phyloP scores from a whole-genome alignment of 495 filamentous ascomycete genomes.

The Hypoxylon cercidicola region DNA sequence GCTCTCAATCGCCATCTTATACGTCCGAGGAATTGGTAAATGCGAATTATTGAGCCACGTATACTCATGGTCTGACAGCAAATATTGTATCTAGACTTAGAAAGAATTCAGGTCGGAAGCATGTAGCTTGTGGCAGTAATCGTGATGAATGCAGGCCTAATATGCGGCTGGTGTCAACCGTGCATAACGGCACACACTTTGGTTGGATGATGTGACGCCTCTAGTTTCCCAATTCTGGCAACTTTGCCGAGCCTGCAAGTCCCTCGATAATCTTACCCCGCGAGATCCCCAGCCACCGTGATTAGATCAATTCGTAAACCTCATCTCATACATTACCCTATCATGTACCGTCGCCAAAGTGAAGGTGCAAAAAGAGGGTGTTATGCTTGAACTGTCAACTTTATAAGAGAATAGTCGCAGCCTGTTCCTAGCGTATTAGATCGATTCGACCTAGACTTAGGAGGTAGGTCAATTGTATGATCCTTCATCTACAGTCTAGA shows the following conservation, averaged over 20 bases:
- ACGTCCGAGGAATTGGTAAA: too few relatives aligned
- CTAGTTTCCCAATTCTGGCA: conserved; percentile 20
- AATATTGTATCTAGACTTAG: too few relatives aligned
- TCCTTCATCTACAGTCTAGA: not conserved
- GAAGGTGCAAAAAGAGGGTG: not conserved
- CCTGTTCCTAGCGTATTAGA: not conserved
- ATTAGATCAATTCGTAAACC: conserved; percentile 2
- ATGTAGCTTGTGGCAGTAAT: too few relatives aligned
- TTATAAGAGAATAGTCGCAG: not conserved
- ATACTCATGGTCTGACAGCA: too few relatives aligned
- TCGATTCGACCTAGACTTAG: not conserved
- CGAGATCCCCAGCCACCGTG: conserved; percentile 28
- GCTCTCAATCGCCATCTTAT: too few relatives aligned
- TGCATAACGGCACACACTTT: too few relatives aligned
- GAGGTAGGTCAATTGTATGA: not conserved
- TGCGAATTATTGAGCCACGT: too few relatives aligned
- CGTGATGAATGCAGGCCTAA: too few relatives aligned
- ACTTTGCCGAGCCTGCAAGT: conserved; percentile 30
- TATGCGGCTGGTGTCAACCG: too few relatives aligned
- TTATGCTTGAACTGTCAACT: not conserved
- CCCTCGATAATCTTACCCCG: conserved; percentile 27
- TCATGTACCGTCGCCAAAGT: not conserved
- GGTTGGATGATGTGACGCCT: conserved; percentile 22
- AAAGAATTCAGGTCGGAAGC: too few relatives aligned
- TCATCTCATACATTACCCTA: conserved; percentile 4